Evolutionary conservation across 1,139 yeast species (phyloP).

Genomic region (Protomyces lactucae-debilis): DNA sequence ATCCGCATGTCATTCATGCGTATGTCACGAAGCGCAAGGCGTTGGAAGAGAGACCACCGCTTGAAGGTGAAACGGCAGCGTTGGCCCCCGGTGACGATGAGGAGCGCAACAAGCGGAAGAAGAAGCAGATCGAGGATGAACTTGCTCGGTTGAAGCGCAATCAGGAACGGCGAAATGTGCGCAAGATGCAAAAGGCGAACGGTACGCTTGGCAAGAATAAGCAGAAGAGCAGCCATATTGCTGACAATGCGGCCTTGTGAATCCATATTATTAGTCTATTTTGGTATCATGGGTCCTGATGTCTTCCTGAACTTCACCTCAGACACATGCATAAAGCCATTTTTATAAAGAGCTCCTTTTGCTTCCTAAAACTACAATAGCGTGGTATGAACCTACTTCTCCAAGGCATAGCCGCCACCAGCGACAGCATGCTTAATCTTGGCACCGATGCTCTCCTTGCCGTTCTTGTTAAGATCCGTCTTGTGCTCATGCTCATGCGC

Average conservation of each 20-base stretch:
- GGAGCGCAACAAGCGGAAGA: slow-evolving; percentile 72
- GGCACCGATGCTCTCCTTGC: neutral
- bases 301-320: too few relatives aligned
- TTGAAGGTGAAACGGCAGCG: slow-evolving; percentile 49
- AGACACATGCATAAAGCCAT: neutral
- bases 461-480: neutral
- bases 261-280: neutral
- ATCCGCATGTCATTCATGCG: slow-evolving; percentile 81
- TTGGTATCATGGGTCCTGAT: too few relatives aligned
- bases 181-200: slow-evolving; percentile 46
- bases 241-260: neutral
- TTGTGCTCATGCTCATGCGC: neutral
- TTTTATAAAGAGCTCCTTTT: neutral
- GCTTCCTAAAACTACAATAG: too few relatives aligned
- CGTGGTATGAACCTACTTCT: neutral
- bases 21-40: slow-evolving; percentile 74
- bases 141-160: slow-evolving; percentile 78
- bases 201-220: slow-evolving; percentile 4
- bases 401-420: neutral
- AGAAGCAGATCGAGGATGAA: slow-evolving; percentile 75
- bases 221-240: neutral
- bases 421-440: neutral
- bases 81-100: slow-evolving; percentile 73
- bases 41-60: slow-evolving; percentile 51
- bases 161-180: slow-evolving; percentile 56